phyloP scores from a whole-genome alignment of 306 rosid genomes.

The Dicorynia guianensis region DNA sequence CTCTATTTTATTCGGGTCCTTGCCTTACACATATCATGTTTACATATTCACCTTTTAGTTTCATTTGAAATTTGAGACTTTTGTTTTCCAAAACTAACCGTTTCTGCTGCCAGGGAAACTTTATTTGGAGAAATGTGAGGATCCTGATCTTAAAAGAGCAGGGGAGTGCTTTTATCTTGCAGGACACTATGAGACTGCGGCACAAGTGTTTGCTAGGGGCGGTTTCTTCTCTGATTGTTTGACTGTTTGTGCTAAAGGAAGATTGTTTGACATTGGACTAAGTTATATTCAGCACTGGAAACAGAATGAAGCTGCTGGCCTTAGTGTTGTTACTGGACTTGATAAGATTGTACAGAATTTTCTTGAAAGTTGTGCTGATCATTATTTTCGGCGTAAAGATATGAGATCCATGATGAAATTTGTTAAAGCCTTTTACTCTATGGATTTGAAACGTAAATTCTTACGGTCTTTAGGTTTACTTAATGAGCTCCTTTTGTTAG shows the following conservation, averaged over 20 bases:
- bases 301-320: constrained; percentile 37
- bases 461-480: constrained; percentile 45
- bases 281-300: constrained; percentile 54
- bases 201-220: constrained; percentile 59
- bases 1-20: neutral
- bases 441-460: constrained; percentile 48
- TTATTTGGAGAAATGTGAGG: constrained; percentile 55
- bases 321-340: constrained; percentile 24
- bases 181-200: constrained; percentile 49
- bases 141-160: constrained; percentile 51
- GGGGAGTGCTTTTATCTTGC: constrained; percentile 64
- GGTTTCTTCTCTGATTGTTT: constrained; percentile 55
- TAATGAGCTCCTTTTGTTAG: constrained; percentile 57
- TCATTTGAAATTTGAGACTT: neutral
- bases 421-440: constrained; percentile 57
- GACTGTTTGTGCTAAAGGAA: constrained; percentile 50
- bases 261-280: constrained; percentile 56
- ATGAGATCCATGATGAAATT: constrained; percentile 58
- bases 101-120: constrained; percentile 51
- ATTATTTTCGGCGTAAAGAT: constrained; percentile 51
- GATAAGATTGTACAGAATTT: constrained; percentile 51
- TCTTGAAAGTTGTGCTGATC: constrained; percentile 56
- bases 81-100: neutral
- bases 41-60: neutral
- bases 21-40: neutral